Conservation (phyloP, 2,329 filamentous ascomycete genomes). For the Exophiala calicioides region DNA sequence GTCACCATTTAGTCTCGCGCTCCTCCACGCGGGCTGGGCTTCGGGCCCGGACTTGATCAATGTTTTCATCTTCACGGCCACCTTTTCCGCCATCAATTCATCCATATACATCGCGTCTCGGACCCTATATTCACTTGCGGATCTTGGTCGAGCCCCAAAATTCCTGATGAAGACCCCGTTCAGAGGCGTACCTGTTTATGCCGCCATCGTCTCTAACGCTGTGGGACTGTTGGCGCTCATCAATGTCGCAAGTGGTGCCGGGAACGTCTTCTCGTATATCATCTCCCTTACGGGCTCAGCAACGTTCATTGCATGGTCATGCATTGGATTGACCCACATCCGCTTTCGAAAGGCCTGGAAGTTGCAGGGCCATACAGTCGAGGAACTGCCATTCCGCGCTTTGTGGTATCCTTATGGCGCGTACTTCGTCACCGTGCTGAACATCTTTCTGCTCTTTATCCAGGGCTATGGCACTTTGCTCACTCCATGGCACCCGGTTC, state of each 20-base stretch:
- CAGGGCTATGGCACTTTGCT: conserved; percentile 82
- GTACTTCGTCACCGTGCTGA: conserved; percentile 75
- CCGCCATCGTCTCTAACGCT: conserved; percentile 57
- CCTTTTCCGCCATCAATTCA: conserved; percentile 69
- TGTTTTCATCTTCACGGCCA: conserved; percentile 71
- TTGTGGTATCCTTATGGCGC: conserved; percentile 78
- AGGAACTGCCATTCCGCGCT: conserved; percentile 76
- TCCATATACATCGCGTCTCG: conserved; percentile 59
- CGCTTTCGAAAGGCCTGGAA: conserved; percentile 81
- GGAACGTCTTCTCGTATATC: conserved; percentile 49
- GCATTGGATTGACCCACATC: conserved; percentile 60
- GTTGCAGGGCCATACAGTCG: conserved; percentile 64
- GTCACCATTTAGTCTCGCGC: conserved; percentile 56
- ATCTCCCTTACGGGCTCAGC: conserved; percentile 51
- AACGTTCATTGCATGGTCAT: conserved; percentile 53
- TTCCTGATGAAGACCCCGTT: conserved; percentile 53
- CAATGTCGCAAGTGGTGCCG: conserved; percentile 26
- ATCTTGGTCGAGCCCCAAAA: conserved; percentile 55
- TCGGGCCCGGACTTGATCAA: conserved; percentile 74
- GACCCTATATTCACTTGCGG: conserved; percentile 50
- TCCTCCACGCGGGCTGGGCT: conserved; percentile 40
- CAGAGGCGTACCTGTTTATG: conserved; percentile 58
- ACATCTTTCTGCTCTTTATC: conserved; percentile 72
- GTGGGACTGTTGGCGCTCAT: conserved; percentile 47
- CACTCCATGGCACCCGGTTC: conserved; percentile 8